Percentiles rank a stretch among this genome's conserved stretches.
phyloP scores from a whole-genome alignment of 1,139 yeast species.

The Yamadazyma atlantica region DNA sequence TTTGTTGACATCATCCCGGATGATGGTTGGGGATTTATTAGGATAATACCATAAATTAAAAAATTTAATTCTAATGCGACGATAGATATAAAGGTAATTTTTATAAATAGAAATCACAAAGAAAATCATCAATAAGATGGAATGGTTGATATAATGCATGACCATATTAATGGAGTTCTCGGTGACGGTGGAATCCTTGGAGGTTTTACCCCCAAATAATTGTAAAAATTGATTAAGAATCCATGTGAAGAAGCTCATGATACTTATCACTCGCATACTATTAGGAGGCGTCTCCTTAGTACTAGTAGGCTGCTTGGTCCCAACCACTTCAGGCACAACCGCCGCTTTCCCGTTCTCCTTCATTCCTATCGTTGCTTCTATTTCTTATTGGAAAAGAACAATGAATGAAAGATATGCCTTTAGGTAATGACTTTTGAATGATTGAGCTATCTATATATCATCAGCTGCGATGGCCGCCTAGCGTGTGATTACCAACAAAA shows the following conservation, averaged over 20 bases:
- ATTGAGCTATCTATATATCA: too few relatives aligned
- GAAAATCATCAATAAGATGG: conserved; percentile 52
- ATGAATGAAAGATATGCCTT: too few relatives aligned
- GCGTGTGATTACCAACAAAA: too few relatives aligned
- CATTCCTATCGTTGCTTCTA: neutral
- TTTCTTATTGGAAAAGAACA: too few relatives aligned
- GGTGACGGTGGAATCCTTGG: neutral
- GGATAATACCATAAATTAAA: conserved; percentile 73
- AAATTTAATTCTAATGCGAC: conserved; percentile 56
- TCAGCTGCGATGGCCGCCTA: too few relatives aligned
- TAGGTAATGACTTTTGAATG: too few relatives aligned
- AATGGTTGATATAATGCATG: conserved; percentile 18
- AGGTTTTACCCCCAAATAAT: conserved; percentile 2
- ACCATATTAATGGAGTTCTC: neutral
- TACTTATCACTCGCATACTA: neutral
- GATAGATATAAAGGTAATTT: conserved; percentile 51
- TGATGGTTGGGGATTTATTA: conserved; percentile 79
- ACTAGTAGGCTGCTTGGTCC: neutral
- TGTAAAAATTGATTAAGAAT: neutral
- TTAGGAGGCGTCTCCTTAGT: neutral
- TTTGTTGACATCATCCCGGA: conserved; percentile 76
- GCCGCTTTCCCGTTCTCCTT: neutral
- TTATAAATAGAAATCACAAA: conserved; percentile 57
- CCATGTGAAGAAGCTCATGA: neutral
- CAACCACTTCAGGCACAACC: neutral